Base-by-base conservation (phyloP, 2,329 filamentous ascomycete genomes). In the Exutisphaerella laricina region DNA sequence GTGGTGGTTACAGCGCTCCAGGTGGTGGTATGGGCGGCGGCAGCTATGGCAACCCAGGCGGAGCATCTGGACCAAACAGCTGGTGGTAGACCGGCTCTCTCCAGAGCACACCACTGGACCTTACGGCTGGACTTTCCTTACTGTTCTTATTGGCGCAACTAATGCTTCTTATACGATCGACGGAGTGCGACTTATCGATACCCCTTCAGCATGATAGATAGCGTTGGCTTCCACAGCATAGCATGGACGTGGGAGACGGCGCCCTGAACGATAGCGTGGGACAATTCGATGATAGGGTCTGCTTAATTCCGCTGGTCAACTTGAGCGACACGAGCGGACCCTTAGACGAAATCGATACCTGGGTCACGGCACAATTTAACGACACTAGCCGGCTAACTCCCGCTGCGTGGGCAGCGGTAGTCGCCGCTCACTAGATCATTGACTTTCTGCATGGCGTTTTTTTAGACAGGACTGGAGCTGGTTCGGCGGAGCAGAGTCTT, bases 171-270 rank as follows among this genome's bases (percentile, higher is more conserved):
- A 42, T 49, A n/a, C 48, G 52, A 55, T 55, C 52, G 43, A 41
- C 46, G 41, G 52, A 55, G 52, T 48, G 52, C 47, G 42, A 36
- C 37, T 39, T 48, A 44, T 53, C 53, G 50, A 55, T 55, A 55
- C 52, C 51, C 51, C 47, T 43, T 36, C 47, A 50, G 50, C 52
- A 55, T 55, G 48, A 55, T 55, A 53, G 50, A 53, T 46, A 46
- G 52, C 52, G 52, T 55, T 54, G 45, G 46, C 49, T 51, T 48
- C 40, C 47, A 43, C 51, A 52, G 51, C 51, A 54, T 54, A 50
- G 46, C 50, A 49, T 47, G 45, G 51, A 49, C 46, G 49, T 46
- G 47, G 51, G 39, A 48, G 49, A 46, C 38, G 49, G 49, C 51
- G 51, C 49, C 46, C 44, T 49, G 28, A 42, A n/a, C 39, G 43